Base-by-base conservation (phyloP, 2,329 filamentous ascomycete genomes). In the Diaporthe citriasiana region DNA sequence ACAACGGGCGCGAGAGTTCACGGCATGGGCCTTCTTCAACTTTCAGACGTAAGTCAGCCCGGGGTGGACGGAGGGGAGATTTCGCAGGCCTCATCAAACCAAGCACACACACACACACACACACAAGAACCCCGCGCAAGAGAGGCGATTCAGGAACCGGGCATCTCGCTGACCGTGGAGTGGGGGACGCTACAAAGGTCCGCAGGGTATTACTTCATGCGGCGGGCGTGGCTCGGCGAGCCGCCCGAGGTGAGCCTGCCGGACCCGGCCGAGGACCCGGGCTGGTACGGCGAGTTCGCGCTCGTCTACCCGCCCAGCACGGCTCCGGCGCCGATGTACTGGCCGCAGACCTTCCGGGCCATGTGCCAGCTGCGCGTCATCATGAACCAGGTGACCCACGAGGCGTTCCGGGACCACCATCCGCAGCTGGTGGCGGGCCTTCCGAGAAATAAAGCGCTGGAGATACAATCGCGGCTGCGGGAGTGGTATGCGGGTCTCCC, bases 321-420 rank as follows among this genome's bases (percentile, higher is more conserved):
- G 42, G 19, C 38, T 12, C 38, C 57, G 0, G 10, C 45, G 30
- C 60, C 60, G 6, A 51, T 50, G 60, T 1, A 4, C 60, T 66
- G 60, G 60, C 42, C 60, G 42, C 45, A 66, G 22, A 66, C 60
- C 27, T 66, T 66, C 60, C 27, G 60, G 22, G 60, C 60, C 19
- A 50, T 38, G 60, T 66, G 60, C 30, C 4, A 15, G 42, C 60
- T 66, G 42, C 60, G 60, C 12, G 40, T 66, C 2, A 51, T 66
- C 22, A 51, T 66, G 60, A 66, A 66, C 30, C 17, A 38, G 42
- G 60, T 66, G 12, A 45, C 60, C 22, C 7, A 25, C 27, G 60
- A 66, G 60, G 30, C 60, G 10, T 66, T 66, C 30, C 42, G 30
- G 6, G 60, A 66, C 1, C 60, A 50, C 19, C 42, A 50, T 42